Evolutionary conservation across 1,284 basidiomycete species (phyloP).

Genomic region (Ustanciosporium gigantosporum): DNA sequence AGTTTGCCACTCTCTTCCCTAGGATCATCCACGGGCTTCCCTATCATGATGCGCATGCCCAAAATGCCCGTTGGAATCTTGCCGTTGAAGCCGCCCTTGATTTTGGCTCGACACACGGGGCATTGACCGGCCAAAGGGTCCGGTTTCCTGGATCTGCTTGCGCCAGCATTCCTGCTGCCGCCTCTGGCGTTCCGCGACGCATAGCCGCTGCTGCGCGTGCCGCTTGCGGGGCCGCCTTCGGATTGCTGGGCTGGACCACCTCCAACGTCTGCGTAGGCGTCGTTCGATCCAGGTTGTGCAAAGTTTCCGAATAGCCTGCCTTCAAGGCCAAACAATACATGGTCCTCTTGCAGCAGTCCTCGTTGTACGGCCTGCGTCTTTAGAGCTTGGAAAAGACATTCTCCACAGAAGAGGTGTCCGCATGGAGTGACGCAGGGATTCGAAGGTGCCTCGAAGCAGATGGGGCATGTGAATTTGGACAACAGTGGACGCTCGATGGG

Average conservation of each 20-base stretch:
- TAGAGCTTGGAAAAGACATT: slow-evolving; percentile 50
- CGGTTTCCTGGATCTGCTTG: slow-evolving; percentile 1
- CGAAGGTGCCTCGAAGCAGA: slow-evolving; percentile 51
- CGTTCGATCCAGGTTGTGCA: slow-evolving; percentile 8
- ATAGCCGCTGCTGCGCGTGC: slow-evolving; percentile 4
- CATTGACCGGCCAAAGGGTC: slow-evolving; percentile 48
- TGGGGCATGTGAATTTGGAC: slow-evolving; percentile 49
- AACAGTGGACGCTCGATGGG: slow-evolving; percentile 41
- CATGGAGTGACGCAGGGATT: slow-evolving; percentile 45
- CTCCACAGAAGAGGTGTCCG: slow-evolving; percentile 56
- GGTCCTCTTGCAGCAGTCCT: slow-evolving; percentile 27
- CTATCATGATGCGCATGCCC: slow-evolving; percentile 43
- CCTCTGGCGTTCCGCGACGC: slow-evolving; percentile 9
- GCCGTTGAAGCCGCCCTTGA: slow-evolving; percentile 49
- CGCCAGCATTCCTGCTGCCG: slow-evolving; percentile 2
- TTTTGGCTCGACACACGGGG: slow-evolving; percentile 49
- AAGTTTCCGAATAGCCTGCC: slow-evolving; percentile 27
- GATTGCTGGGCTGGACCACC: slow-evolving; percentile 1
- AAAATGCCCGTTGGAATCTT: slow-evolving; percentile 26
- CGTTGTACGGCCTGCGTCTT: slow-evolving; percentile 38
- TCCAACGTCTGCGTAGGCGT: slow-evolving; percentile 1
- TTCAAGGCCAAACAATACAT: slow-evolving; percentile 2
- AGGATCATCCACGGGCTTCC: slow-evolving; percentile 39
- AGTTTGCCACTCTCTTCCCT: slow-evolving; percentile 17
- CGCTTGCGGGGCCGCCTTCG: too few relatives aligned